Conservation (phyloP, 331 rosid species). For the Quercus phellos region DNA sequence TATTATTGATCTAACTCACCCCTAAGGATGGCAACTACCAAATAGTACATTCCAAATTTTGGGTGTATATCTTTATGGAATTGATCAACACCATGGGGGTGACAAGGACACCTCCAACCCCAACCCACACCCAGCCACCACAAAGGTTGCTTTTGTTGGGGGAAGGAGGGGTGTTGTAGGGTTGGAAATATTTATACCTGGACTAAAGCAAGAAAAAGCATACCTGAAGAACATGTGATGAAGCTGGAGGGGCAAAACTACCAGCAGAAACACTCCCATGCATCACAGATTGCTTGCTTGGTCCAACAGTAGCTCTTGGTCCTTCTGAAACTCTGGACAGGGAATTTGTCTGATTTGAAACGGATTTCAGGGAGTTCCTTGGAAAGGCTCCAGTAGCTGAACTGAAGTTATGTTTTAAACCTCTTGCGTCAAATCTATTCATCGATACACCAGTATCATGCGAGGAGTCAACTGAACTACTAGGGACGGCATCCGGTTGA, state of each 20-base stretch:
- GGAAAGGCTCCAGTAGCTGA: conserved; percentile 53
- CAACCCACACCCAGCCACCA: neutral
- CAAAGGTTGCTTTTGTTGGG: neutral
- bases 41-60: neutral
- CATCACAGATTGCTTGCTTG: conserved; percentile 47
- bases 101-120: neutral
- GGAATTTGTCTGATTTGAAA: conserved; percentile 51
- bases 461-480: conserved; percentile 46
- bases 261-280: conserved; percentile 52
- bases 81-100: neutral
- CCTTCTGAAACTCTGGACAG: conserved; percentile 57
- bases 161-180: neutral
- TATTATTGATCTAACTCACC: neutral
- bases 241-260: conserved; percentile 43
- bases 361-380: conserved; percentile 48
- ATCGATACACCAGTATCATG: conserved; percentile 46
- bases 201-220: neutral
- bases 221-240: conserved; percentile 65
- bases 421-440: conserved; percentile 65
- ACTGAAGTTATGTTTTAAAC: conserved; percentile 44
- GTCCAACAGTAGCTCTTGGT: conserved; percentile 51
- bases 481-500: conserved; percentile 56
- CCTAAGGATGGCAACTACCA: neutral
- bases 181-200: neutral
- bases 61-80: neutral